phyloP scores from a whole-genome alignment of 2,329 filamentous ascomycete species.

The Acarospora socialis region DNA sequence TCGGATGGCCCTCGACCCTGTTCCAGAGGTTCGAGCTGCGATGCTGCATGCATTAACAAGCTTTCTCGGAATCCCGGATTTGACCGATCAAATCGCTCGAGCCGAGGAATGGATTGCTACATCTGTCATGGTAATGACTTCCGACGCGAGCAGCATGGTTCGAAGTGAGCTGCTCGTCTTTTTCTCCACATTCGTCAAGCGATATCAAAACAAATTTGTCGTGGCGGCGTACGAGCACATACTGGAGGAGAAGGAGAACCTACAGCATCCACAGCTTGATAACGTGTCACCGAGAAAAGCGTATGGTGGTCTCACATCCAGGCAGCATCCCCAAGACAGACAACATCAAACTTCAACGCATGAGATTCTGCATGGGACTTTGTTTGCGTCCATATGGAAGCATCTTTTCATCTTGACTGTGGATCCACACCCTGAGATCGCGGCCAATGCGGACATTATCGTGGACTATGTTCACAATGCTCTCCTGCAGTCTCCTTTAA shows the following conservation, averaged over 20 bases:
- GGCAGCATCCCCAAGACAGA: no score
- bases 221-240: conserved; percentile 88
- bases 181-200: conserved; percentile 76
- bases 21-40: conserved; percentile 82
- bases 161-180: conserved; percentile 88
- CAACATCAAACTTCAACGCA: conserved; percentile 27
- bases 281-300: conserved; percentile 40
- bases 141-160: conserved; percentile 87
- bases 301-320: conserved; percentile 16
- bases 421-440: conserved; percentile 87
- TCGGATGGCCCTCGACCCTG: conserved; percentile 66
- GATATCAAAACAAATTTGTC: conserved; percentile 84
- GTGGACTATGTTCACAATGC: conserved; percentile 73
- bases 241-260: conserved; percentile 62
- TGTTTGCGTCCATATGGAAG: conserved; percentile 90
- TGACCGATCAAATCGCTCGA: conserved; percentile 79
- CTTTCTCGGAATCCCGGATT: conserved; percentile 82
- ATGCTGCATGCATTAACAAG: conserved; percentile 89
- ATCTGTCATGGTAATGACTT: conserved; percentile 78
- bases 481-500: conserved; percentile 63
- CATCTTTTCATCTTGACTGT: conserved; percentile 80
- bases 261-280: conserved; percentile 40
- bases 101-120: conserved; percentile 85
- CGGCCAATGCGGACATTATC: conserved; percentile 68
- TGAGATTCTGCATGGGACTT: conserved; percentile 66